Percentiles rank a stretch among this genome's conserved stretches.
Evolutionary conservation across 352 stramenopile genomes (phyloP).

Genomic region (Pythium sp.): DNA sequence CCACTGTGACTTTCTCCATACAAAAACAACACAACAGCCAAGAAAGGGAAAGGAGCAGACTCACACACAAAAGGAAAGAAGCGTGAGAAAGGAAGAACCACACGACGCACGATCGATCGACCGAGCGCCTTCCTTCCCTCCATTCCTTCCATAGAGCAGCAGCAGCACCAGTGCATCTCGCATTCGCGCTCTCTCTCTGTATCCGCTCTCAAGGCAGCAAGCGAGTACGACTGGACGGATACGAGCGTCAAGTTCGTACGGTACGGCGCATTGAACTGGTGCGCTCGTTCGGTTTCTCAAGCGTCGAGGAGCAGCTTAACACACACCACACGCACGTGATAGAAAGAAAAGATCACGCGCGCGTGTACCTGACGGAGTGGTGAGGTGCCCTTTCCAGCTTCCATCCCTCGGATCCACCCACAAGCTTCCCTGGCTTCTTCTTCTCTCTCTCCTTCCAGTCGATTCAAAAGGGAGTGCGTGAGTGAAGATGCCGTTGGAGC

Average conservation of each 20-base stretch:
- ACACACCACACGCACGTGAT: neutral
- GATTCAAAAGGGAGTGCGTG: neutral
- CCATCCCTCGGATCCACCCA: neutral
- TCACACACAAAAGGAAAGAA: neutral
- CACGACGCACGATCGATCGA: neutral
- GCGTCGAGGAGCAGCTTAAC: neutral
- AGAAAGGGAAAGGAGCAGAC: neutral
- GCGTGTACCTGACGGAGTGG: neutral
- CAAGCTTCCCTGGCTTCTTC: neutral
- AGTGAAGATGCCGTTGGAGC: constrained; percentile 11
- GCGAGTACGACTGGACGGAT: neutral
- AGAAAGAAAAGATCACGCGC: neutral
- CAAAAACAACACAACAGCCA: neutral
- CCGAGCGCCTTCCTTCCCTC: neutral
- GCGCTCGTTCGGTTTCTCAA: neutral
- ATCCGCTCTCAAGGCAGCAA: neutral
- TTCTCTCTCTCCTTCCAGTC: neutral
- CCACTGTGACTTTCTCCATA: neutral
- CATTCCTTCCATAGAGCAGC: neutral
- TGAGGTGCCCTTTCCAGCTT: neutral
- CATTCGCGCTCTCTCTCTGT: neutral
- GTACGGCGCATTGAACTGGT: neutral
- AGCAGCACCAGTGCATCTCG: neutral
- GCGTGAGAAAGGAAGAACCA: neutral
- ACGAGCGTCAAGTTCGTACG: neutral